These are phyloP conservation scores for Leptographium radiaticola DNA, from an alignment of 2,329 filamentous ascomycete species.

Conservation along the genomic window DNA sequence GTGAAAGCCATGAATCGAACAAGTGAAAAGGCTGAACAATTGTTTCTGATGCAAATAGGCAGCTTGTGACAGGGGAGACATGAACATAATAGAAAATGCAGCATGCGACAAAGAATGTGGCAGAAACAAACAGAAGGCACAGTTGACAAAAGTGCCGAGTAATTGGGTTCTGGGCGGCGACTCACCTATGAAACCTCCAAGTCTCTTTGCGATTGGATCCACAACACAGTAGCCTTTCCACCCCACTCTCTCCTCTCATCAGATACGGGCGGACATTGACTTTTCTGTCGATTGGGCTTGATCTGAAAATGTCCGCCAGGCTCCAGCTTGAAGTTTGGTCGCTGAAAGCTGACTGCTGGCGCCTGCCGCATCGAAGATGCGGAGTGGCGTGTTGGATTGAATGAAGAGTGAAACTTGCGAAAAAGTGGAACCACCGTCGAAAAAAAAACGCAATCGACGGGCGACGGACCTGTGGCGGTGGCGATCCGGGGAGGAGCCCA, in stretches of 20 bases:
- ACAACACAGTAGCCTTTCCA: constrained; percentile 5
- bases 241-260: constrained; percentile 5
- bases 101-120: no score
- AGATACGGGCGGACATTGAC: constrained; percentile 6
- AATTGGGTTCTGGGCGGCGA: not conserved
- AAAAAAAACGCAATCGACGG: not conserved
- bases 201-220: not conserved
- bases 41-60: not conserved
- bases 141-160: not conserved
- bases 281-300: constrained; percentile 1
- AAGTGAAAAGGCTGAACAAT: not conserved
- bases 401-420: not conserved
- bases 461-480: not conserved
- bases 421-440: not conserved
- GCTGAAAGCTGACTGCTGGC: not conserved
- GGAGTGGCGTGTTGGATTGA: not conserved
- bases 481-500: not conserved
- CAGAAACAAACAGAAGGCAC: not conserved
- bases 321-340: constrained; percentile 2
- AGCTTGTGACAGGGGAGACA: not conserved
- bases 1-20: not conserved
- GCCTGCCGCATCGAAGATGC: not conserved
- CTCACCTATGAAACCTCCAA: constrained; percentile 6
- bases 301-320: not conserved
- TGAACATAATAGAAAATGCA: not conserved